Percentiles rank a stretch among this genome's conserved stretches.
Evolutionary conservation across 78 protist species (phyloP).

Genomic region (Dictyostelium brefeldianum): DNA sequence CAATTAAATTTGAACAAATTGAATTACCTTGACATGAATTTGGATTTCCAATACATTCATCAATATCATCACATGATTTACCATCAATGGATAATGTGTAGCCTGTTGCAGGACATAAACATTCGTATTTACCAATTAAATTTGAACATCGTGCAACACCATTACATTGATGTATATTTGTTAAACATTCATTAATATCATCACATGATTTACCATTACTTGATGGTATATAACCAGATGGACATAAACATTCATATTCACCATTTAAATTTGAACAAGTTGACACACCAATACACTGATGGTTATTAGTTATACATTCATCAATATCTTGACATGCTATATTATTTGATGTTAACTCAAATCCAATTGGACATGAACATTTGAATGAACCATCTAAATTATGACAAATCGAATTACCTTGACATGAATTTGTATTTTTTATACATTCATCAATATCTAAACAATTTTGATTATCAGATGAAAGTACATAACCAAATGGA

Average conservation of each 20-base stretch:
- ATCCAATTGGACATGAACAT: background rate
- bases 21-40: background rate
- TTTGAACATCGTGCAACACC: background rate
- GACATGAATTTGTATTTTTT: background rate
- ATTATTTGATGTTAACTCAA: too few species aligned
- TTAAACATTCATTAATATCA: conserved; percentile 11
- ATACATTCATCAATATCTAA: background rate
- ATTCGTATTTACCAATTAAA: background rate
- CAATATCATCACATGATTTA: background rate
- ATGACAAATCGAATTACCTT: background rate
- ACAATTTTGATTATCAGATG: too few species aligned
- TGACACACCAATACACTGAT: background rate
- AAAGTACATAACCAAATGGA: background rate
- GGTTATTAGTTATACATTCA: background rate
- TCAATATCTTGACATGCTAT: background rate
- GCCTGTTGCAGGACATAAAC: background rate
- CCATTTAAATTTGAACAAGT: background rate
- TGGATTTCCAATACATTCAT: background rate
- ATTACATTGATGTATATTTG: background rate
- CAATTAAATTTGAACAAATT: background rate
- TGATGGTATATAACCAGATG: background rate
- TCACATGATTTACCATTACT: background rate
- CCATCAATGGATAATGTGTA: background rate
- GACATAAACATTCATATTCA: background rate
- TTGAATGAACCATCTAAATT: background rate